phyloP scores from a whole-genome alignment of 805 yeast genomes.

The Candida endomychidarum region DNA sequence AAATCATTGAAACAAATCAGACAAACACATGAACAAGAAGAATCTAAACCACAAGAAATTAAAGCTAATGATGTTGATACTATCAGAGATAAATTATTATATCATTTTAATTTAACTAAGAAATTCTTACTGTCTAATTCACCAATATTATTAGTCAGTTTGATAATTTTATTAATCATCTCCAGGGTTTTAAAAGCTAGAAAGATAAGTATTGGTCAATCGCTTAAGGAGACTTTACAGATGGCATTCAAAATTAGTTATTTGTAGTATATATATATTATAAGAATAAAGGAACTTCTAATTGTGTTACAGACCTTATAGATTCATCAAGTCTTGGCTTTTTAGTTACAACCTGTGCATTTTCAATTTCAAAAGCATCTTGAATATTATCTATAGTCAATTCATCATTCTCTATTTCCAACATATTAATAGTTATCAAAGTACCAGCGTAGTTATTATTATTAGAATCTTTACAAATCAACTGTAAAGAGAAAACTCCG shows the following conservation, averaged over 20 bases:
- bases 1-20: slow-evolving; percentile 27
- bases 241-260: slow-evolving; percentile 48
- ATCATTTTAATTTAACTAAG: slow-evolving; percentile 20
- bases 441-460: slow-evolving; percentile 35
- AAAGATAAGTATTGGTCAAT: slow-evolving; percentile 29
- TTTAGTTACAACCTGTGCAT: neutral
- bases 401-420: slow-evolving; percentile 24
- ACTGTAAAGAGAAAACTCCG: slow-evolving; percentile 39
- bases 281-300: slow-evolving; percentile 17
- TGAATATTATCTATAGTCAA: slow-evolving; percentile 10
- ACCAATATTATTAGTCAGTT: slow-evolving; percentile 24
- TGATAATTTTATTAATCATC: slow-evolving; percentile 22
- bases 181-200: slow-evolving; percentile 22
- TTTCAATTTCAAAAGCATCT: slow-evolving; percentile 9
- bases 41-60: slow-evolving; percentile 5
- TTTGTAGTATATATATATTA: slow-evolving; percentile 20
- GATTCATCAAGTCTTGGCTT: neutral
- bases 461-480: slow-evolving; percentile 34
- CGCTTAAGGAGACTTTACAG: slow-evolving; percentile 33
- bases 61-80: slow-evolving; percentile 9
- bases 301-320: neutral
- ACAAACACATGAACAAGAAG: slow-evolving; percentile 7
- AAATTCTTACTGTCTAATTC: slow-evolving; percentile 28
- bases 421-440: slow-evolving; percentile 39
- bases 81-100: slow-evolving; percentile 19